These are phyloP conservation scores for Aspergillus kassunensis DNA, from an alignment of 495 filamentous ascomycete genomes.

Conservation along the genomic window DNA sequence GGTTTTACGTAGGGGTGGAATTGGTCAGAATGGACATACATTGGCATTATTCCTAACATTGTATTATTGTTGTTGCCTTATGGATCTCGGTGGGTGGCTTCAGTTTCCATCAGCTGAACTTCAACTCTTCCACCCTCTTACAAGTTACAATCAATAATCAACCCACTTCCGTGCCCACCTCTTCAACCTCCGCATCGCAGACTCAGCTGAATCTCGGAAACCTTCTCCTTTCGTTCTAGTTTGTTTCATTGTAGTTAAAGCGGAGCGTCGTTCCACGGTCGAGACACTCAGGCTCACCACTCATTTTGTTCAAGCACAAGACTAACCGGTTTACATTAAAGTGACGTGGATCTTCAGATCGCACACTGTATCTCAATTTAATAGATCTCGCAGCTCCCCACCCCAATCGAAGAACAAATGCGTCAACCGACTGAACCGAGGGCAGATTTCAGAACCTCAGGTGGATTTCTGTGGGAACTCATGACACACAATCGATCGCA, in stretches of 20 bases:
- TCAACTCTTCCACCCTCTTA: too few relatives aligned
- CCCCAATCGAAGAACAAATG: background rate
- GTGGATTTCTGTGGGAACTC: background rate
- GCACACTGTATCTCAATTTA: background rate
- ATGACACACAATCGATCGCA: background rate
- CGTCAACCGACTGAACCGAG: too few relatives aligned
- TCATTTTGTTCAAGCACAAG: background rate
- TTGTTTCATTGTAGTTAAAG: background rate
- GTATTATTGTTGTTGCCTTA: too few relatives aligned
- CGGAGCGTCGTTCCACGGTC: background rate
- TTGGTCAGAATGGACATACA: too few relatives aligned
- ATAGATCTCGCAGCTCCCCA: background rate
- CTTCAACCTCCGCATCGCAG: too few relatives aligned
- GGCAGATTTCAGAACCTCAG: background rate
- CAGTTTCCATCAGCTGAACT: too few relatives aligned
- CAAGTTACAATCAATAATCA: too few relatives aligned
- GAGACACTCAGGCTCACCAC: background rate
- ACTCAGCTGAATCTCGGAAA: background rate
- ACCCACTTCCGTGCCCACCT: too few relatives aligned
- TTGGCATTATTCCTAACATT: too few relatives aligned
- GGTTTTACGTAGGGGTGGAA: too few relatives aligned
- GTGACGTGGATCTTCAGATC: background rate
- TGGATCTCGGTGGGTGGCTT: too few relatives aligned
- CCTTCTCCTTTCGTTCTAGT: background rate
- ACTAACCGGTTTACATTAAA: background rate